Base-by-base conservation (phyloP, 1,284 basidiomycete genomes). In the Puccinia coronata region DNA sequence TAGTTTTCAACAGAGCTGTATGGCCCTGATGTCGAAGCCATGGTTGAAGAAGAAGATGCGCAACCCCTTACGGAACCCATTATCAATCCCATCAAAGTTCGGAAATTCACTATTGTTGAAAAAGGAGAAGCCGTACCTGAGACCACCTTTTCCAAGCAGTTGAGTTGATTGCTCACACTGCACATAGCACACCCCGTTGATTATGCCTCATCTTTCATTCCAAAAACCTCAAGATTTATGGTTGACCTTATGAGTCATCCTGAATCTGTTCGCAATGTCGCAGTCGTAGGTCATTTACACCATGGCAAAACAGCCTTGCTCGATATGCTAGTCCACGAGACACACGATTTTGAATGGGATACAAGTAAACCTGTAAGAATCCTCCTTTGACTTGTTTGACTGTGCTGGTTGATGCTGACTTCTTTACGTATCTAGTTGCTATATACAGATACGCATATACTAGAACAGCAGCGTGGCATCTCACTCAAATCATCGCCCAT, bases 401-500 rank as follows among this genome's bases (percentile, higher is more conserved):
- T 49, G 20, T 23, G 34, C 1, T 61, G 71, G 67, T 73, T 82
- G 36, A 11, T 41, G 20, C 41, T 36, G 34, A 36, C 82, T 90
- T 67, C 34, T 12, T 31, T 47, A 23, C 59, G 55, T 63, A 55
- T 49, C 67, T 82, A 91, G 94, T 89, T 91, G 49, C 93, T 95
- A 82, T 99, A 99, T 86, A 99, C 97, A 43, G 97, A 99, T 86
- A 95, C 94, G 0, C 96, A 98, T 86, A 87, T 92, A 55, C 89
- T 99, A 34, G 93, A 96, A 73, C 90, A 95, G 82, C 90, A 93
- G 83, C 91, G 97, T 57, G 91, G 91, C 83, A 94, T 99, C 81
- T 98, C 97, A 16, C 92, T 99, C 86, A 99, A 98, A 88, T 95
- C 96, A 1, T 93, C 93, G 0, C 95, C 97, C 9, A 96, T 99